Percentiles rank a stretch among this genome's conserved stretches.
These are phyloP conservation scores for Vitis labrusca DNA, from an alignment of 164 flowering plant species.

Conservation along the genomic window DNA sequence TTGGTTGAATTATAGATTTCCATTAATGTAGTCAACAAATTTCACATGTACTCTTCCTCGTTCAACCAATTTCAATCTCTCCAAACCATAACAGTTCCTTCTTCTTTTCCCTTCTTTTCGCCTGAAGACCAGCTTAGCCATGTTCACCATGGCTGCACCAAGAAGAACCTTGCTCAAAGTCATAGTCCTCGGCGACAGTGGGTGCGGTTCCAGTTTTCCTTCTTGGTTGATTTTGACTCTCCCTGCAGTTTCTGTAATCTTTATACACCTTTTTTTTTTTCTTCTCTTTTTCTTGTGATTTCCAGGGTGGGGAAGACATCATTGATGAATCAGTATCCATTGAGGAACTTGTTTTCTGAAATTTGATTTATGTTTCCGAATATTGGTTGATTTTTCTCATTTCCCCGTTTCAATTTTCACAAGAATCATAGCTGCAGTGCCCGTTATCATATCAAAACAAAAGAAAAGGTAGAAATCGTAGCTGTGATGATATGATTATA, in stretches of 20 bases:
- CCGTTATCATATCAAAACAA: too few relatives aligned
- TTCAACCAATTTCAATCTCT: too few relatives aligned
- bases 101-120: neutral
- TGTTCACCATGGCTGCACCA: slow-evolving; percentile 20
- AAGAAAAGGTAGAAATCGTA: too few relatives aligned
- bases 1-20: too few relatives aligned
- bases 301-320: slow-evolving; percentile 61
- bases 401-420: neutral
- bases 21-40: too few relatives aligned
- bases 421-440: too few relatives aligned
- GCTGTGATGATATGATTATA: too few relatives aligned
- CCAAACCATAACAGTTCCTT: too few relatives aligned
- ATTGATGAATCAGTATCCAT: slow-evolving; percentile 58
- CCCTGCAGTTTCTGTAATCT: neutral
- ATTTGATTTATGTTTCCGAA: neutral
- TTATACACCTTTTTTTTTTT: neutral
- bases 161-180: slow-evolving; percentile 47
- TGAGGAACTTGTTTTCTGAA: neutral
- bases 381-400: neutral
- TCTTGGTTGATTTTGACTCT: neutral
- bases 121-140: neutral
- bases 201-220: slow-evolving; percentile 21
- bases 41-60: too few relatives aligned
- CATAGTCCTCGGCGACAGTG: slow-evolving; percentile 56
- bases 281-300: slow-evolving; percentile 3